Evolutionary conservation across 2,329 filamentous ascomycete genomes (phyloP), one percentile per base, ranked within the genome.

Genomic region (Xenoacremonium recifei): DNA sequence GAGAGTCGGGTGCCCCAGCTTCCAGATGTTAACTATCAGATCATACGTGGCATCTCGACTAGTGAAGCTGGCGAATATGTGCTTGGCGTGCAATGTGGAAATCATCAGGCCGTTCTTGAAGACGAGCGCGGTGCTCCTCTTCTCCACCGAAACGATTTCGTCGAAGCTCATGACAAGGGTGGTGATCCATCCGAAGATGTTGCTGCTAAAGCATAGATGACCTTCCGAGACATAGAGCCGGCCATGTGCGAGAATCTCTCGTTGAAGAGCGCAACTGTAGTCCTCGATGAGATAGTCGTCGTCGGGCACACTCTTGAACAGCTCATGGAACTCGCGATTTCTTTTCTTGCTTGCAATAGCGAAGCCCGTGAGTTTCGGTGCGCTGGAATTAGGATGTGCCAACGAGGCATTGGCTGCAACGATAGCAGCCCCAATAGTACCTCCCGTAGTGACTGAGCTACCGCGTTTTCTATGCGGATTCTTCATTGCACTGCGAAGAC

Each of bases 31-130:
- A 52, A 99, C 87, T 61, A 99, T 91, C 34, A 99, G 72, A 61
- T 99, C 95, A 60, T 97, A 99, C 0, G 95, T 97, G 3, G 91
- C 89, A 66, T 99, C 93, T 62, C 93, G 80, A 58, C 89, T 93
- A 5, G 96, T 85, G 52, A 99, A 89, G 67, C 91, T 96, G 41
- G 93, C 91, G 67, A 99, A 99, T 1, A 95, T 84, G 59, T 99
- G 93, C 52, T 93, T 90, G 32, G 93, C 90, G 62, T 99, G 93
- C 11, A 97, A 72, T 0, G 93, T 99, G 37, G 95, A 90, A 32
- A 99, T 95, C 69, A 96, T 93, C 41, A 99, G 87, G 4, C 92
- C 95, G 60, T 99, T 99, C 45, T 95, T 95, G 68, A 99, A 97
- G 2, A 99, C 76, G 46, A 99, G 77, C 1, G 93, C 93, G 0